Evolutionary conservation across 805 yeast genomes (phyloP), one percentile per base, ranked within the genome.

Genomic region (Metschnikowia lunata): DNA sequence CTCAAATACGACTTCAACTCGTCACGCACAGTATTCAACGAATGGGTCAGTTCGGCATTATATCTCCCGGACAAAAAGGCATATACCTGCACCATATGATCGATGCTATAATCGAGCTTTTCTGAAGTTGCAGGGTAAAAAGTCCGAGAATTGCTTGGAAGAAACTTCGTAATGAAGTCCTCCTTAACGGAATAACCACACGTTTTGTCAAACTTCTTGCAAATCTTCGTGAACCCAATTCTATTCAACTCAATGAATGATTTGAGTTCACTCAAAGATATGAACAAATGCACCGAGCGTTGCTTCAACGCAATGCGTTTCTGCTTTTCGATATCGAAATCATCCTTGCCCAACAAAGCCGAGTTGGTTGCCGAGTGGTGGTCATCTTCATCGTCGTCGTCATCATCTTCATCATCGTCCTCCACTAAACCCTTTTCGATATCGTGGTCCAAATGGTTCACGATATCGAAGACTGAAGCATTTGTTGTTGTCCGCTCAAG

Each of bases 121-220:
- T 42, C 49, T 12, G 62, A 26, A 6, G 69, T 32, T 52, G 63
- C 10, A 55, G 69, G 68, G 26, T 70, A 55, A 60, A 90, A 91
- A 9, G 83, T 75, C 36, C 76, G 71, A 0, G 85, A 72, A 40
- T 73, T 64, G n/a, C 58, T 49, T 2, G 75, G 70, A 28, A 83
- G 57, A 47, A 59, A 63, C 37, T 66, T 63, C 12, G 56, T 57
- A 57, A 86, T 65, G 58, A 86, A 88, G 26, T 69, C 71, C n/a
- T 67, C 67, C 55, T 82, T 82, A 33, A 85, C 67, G 26, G 76
- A 62, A 32, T 85, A 78, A 46, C 78, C 76, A 51, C 88, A 69
- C 9, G 87, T 81, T 62, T 91, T 91, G 66, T 93, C 97, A 62
- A 88, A 93, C 65, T 91, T 91, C 63, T 91, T 91, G 52, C 89